Conservation (phyloP, 2,329 filamentous ascomycete species). For the Thelonectria rubi region DNA sequence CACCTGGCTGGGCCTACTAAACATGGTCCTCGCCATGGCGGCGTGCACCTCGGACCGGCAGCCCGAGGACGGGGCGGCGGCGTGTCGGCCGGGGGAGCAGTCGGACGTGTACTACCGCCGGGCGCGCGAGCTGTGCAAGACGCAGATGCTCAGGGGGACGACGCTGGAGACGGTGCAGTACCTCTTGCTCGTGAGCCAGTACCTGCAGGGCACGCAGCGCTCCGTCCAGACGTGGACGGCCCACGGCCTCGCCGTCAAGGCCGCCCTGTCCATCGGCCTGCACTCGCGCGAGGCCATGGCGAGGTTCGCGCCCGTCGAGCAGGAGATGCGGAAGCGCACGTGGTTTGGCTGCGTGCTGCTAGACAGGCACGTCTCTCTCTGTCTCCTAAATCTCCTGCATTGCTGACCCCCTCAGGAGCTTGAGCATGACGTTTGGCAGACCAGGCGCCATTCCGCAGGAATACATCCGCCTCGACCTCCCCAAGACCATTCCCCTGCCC, state of each 20-base stretch:
- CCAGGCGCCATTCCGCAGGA: conserved; percentile 31
- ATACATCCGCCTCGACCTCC: conserved; percentile 26
- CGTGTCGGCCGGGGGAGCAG: conserved; percentile 48
- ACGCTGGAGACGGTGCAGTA: conserved; percentile 61
- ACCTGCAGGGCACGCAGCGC: conserved; percentile 62
- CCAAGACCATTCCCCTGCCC: background rate
- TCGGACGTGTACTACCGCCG: conserved; percentile 57
- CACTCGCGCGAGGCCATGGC: conserved; percentile 53
- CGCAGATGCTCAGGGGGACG: conserved; percentile 50
- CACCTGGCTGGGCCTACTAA: conserved; percentile 61
- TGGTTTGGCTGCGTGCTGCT: conserved; percentile 49
- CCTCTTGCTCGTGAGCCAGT: conserved; percentile 59
- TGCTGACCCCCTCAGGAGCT: conserved; percentile 17
- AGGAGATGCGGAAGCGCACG: conserved; percentile 57
- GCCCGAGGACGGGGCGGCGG: conserved; percentile 43
- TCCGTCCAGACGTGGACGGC: conserved; percentile 63
- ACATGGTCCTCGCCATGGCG: conserved; percentile 60
- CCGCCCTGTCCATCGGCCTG: conserved; percentile 60
- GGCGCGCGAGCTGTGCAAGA: conserved; percentile 54
- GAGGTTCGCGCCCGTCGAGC: conserved; percentile 51
- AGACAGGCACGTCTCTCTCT: conserved; percentile 21
- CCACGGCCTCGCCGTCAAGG: conserved; percentile 61
- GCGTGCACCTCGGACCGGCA: conserved; percentile 48
- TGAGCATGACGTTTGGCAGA: conserved; percentile 30
- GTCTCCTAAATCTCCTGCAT: background rate